Conservation (phyloP, 129 eudicot species). For the Centaurea solstitialis region DNA sequence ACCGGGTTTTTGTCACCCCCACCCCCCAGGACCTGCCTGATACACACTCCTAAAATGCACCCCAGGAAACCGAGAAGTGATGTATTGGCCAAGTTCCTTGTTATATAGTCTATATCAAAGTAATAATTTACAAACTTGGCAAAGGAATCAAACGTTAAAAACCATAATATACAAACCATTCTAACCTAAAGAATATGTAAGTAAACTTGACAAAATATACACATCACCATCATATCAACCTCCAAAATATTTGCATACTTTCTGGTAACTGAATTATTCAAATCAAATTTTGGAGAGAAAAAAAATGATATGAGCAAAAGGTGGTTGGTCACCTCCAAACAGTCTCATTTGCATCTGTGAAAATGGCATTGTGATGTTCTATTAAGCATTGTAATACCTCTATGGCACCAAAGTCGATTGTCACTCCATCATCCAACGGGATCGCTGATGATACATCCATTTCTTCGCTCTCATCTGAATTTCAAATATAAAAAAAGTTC, state of each 20-base stretch:
- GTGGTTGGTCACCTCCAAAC: slow-evolving; percentile 64
- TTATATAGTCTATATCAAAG: neutral
- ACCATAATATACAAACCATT: slow-evolving; percentile 22
- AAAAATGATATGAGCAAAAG: neutral
- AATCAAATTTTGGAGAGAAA: neutral
- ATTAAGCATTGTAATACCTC: slow-evolving; percentile 88
- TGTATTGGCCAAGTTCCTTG: neutral
- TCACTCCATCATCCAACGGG: slow-evolving; percentile 79
- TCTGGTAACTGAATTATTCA: slow-evolving; percentile 10
- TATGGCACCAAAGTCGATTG: slow-evolving; percentile 70
- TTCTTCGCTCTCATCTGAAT: slow-evolving; percentile 66
- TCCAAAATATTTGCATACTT: slow-evolving; percentile 6
- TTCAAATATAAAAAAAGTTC: neutral
- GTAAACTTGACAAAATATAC: slow-evolving; percentile 36
- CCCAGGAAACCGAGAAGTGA: neutral
- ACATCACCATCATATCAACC: slow-evolving; percentile 19
- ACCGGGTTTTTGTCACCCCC: no score
- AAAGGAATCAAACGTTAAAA: neutral
- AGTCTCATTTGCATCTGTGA: slow-evolving; percentile 90
- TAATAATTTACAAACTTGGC: neutral
- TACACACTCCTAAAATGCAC: no score
- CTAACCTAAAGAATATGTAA: slow-evolving; percentile 19
- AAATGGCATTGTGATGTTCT: slow-evolving; percentile 87
- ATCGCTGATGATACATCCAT: slow-evolving; percentile 78
- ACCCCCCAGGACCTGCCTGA: no score